Evolutionary conservation across 768 basidiomycete species (phyloP).

Genomic region (Pisolithus microcarpus): DNA sequence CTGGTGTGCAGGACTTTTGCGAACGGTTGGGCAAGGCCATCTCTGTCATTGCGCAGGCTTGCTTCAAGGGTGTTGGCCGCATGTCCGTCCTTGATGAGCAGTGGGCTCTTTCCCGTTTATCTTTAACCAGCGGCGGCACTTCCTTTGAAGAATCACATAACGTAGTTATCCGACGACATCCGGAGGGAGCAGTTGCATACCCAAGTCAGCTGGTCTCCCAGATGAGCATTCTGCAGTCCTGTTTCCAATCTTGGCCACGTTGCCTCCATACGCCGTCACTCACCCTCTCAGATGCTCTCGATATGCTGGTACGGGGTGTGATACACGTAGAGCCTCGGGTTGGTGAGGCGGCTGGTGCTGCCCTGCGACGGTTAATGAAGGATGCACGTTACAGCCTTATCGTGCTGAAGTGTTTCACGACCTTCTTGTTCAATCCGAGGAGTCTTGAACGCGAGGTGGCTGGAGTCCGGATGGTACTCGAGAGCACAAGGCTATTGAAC

Average conservation of each 20-base stretch:
- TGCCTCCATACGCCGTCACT: slow-evolving; percentile 53
- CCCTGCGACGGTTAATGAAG: slow-evolving; percentile 67
- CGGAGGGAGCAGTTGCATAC: slow-evolving; percentile 60
- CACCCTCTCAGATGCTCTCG: slow-evolving; percentile 54
- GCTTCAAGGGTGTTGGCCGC: slow-evolving; percentile 56
- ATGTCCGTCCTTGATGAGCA: slow-evolving; percentile 87
- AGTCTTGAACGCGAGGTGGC: slow-evolving; percentile 58
- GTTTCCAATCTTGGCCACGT: slow-evolving; percentile 82
- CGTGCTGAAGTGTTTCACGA: slow-evolving; percentile 58
- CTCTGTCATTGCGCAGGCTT: slow-evolving; percentile 48
- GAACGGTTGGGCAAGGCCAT: slow-evolving; percentile 56
- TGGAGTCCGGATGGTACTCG: slow-evolving; percentile 54
- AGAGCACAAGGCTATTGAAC: slow-evolving; percentile 57
- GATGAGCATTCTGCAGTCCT: slow-evolving; percentile 65
- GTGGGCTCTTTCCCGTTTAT: slow-evolving; percentile 56
- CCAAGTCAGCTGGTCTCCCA: slow-evolving; percentile 51
- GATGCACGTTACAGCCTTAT: slow-evolving; percentile 47
- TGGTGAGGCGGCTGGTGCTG: slow-evolving; percentile 57
- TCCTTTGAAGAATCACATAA: slow-evolving; percentile 66
- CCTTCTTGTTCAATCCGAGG: slow-evolving; percentile 67
- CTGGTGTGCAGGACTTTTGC: slow-evolving; percentile 66
- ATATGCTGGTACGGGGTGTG: slow-evolving; percentile 76
- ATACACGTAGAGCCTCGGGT: slow-evolving; percentile 78
- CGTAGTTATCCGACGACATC: slow-evolving; percentile 60
- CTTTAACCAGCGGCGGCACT: slow-evolving; percentile 28